phyloP scores from a whole-genome alignment of 1,284 basidiomycete species.

The Marasmius tenuissimus region DNA sequence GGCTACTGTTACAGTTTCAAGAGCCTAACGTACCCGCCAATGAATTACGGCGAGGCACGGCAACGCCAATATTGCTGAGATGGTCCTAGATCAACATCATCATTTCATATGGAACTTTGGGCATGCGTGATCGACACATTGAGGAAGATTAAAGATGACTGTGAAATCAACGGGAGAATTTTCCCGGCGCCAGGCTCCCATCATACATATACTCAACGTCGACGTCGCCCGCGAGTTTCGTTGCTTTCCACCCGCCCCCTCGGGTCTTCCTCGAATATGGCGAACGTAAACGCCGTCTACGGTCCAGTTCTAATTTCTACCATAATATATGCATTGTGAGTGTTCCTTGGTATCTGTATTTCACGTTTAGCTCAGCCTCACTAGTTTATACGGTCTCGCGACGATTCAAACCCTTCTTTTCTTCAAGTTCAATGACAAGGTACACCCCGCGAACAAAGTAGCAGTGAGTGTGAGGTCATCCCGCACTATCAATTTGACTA shows the following conservation, averaged over 20 bases:
- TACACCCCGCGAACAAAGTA: neutral
- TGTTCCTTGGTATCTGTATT: neutral
- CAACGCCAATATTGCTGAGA: too few species aligned
- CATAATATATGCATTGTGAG: neutral
- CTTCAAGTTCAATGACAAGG: neutral
- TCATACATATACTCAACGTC: too few species aligned
- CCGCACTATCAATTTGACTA: neutral
- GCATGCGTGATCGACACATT: too few species aligned
- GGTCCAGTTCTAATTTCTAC: neutral
- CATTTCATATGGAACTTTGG: too few species aligned
- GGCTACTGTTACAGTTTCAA: too few species aligned
- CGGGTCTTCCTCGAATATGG: neutral
- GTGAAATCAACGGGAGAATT: too few species aligned
- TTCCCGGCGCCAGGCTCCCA: too few species aligned
- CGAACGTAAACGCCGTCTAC: neutral
- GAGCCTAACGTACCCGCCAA: too few species aligned
- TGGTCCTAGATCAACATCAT: too few species aligned
- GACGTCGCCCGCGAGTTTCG: too few species aligned
- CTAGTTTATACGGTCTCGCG: neutral
- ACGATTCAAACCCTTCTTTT: neutral
- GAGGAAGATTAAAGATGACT: too few species aligned
- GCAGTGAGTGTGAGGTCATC: neutral
- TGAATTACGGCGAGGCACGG: too few species aligned
- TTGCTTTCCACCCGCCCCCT: neutral
- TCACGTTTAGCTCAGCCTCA: neutral